These are phyloP conservation scores for Fusarium siculi DNA, from an alignment of 2,329 filamentous ascomycete genomes.

Conservation along the genomic window DNA sequence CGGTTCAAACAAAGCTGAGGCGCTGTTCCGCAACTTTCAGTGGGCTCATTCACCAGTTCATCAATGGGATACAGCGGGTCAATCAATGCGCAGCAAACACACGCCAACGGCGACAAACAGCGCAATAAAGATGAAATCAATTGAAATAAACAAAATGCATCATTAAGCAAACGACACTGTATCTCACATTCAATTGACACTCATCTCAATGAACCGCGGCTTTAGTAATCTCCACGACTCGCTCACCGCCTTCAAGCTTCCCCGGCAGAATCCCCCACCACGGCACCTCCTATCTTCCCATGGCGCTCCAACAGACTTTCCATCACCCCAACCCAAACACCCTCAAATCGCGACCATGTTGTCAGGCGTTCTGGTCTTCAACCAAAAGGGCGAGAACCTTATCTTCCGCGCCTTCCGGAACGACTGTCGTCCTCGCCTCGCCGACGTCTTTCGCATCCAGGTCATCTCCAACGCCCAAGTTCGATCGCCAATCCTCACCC, in stretches of 20 bases:
- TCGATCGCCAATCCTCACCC: conserved; percentile 94
- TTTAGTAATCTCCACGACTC: conserved; percentile 15
- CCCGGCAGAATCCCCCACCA: conserved; percentile 41
- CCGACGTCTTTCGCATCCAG: conserved; percentile 99
- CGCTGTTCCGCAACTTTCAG: background rate
- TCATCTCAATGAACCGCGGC: background rate
- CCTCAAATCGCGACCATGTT: conserved; percentile 73
- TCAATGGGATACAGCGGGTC: background rate
- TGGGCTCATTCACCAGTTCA: background rate
- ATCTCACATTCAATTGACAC: background rate
- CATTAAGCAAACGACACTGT: background rate
- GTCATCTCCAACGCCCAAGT: conserved; percentile 99
- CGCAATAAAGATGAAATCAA: background rate
- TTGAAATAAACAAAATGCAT: background rate
- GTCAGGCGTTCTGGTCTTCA: conserved; percentile 97
- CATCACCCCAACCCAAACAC: conserved; percentile 12
- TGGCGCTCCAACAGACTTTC: conserved; percentile 3
- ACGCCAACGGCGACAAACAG: background rate
- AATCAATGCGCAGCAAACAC: background rate
- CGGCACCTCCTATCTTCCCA: conserved; percentile 37
- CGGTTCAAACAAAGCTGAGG: background rate
- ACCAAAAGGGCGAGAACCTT: conserved; percentile 99
- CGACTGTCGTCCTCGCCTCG: conserved; percentile 95
- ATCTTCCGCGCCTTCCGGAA: conserved; percentile 99
- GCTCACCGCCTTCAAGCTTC: conserved; percentile 38